A percentile compares a stretch with the other conserved stretches of the same genome.
phyloP scores from a whole-genome alignment of 495 filamentous ascomycete genomes.

The Alectoria sarmentosa region DNA sequence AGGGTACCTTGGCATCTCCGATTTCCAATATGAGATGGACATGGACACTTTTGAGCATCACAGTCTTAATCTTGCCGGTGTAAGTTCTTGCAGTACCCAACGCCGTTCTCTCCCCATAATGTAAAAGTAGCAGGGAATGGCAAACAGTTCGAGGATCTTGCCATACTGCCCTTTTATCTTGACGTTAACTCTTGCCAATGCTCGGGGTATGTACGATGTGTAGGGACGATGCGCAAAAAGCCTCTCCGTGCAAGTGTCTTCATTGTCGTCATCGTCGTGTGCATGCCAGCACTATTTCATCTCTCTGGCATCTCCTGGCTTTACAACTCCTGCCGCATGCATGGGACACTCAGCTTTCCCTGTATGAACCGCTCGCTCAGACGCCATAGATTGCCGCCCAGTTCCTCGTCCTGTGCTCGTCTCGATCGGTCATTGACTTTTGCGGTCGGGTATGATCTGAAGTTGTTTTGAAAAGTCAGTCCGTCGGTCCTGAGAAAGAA shows the following conservation, averaged over 20 bases:
- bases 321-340: constrained; percentile 4
- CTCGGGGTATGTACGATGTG: too few relatives aligned
- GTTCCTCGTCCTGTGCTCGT: constrained; percentile 35
- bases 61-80: too few relatives aligned
- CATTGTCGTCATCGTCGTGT: too few relatives aligned
- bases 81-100: too few relatives aligned
- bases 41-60: too few relatives aligned
- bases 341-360: constrained; percentile 35
- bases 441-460: constrained; percentile 44
- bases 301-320: background rate
- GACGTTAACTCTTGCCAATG: background rate
- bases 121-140: background rate
- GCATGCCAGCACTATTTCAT: too few relatives aligned
- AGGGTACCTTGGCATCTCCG: background rate
- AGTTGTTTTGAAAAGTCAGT: background rate
- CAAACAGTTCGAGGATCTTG: background rate
- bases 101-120: background rate
- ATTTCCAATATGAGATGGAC: too few relatives aligned
- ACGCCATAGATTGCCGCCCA: constrained; percentile 38
- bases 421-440: constrained; percentile 37
- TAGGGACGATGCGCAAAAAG: too few relatives aligned
- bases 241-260: background rate
- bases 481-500: background rate
- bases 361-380: constrained; percentile 37
- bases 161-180: background rate